Evolutionary conservation across 2,329 filamentous ascomycete species (phyloP), one percentile per base, ranked within the genome.

Genomic region (Hypomyces perniciosus): DNA sequence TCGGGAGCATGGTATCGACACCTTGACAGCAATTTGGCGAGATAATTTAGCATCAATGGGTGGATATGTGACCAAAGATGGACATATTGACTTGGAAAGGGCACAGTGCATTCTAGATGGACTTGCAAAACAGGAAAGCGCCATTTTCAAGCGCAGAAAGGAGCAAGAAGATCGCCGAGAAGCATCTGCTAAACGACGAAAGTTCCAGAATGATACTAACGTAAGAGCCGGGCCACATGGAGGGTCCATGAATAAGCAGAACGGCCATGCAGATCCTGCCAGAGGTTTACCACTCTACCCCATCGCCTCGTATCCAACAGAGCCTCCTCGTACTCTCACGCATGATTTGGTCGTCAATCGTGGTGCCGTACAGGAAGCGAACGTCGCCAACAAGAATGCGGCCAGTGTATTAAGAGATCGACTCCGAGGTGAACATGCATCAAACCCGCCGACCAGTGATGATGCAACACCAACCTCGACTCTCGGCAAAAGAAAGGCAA

Each of bases 1-100:
- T 66, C 84, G 93, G 54, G 93, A 99, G 64, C 91, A 96, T 65
- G 92, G 92, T 44, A 99, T 99, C 64, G 92, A 99, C 65, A 95
- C 91, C 1, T 76, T 99, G 50, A 95, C 91, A 58, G 86, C 89
- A n/a, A 93, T 99, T 50, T 99, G 95, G 93, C 86, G 89, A 64
- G 90, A 96, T 59, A 95, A 95, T 56, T 75, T 97, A 20, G 86
- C 90, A 4, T 68, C 80, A 37, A 96, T 99, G 90, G 91, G 90
- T 42, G 93, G 93, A 9, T 99, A 96, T 67, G 79, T 99, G 46
- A 99, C 93, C 40, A 92, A 95, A 65, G 92, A 99, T 70, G 93
- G 93, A 2, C 85, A 88, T 60, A 90, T 97, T 54, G 87, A 97
- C 65, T 79, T 99, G 51, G 81, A 84, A 52, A 82, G 88, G 61